Percentiles rank a stretch among this genome's conserved stretches.
phyloP scores from a whole-genome alignment of 2,329 filamentous ascomycete species.

The Fusarium sp. region DNA sequence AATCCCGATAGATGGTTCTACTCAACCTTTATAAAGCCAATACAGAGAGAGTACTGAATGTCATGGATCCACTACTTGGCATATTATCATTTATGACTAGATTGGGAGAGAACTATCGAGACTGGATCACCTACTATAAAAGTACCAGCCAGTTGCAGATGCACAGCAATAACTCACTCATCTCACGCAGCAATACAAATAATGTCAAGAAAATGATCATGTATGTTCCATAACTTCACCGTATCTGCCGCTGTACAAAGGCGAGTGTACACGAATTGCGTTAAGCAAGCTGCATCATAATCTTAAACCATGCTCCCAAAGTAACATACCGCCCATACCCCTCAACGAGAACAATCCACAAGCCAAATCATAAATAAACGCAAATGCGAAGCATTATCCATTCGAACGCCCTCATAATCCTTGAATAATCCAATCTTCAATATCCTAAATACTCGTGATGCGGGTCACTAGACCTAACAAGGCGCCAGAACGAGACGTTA shows the following conservation, averaged over 20 bases:
- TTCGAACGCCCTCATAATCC: slow-evolving; percentile 40
- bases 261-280: background rate
- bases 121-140: background rate
- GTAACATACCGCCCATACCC: slow-evolving; percentile 40
- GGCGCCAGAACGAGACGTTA: slow-evolving; percentile 32
- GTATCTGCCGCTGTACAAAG: background rate
- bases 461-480: slow-evolving; percentile 32
- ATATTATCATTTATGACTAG: background rate
- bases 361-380: slow-evolving; percentile 23
- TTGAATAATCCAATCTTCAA: slow-evolving; percentile 21
- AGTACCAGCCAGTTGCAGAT: background rate
- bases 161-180: background rate
- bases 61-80: background rate
- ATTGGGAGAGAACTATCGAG: no score
- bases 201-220: slow-evolving; percentile 1
- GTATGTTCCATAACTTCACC: slow-evolving; percentile 14
- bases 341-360: slow-evolving; percentile 22
- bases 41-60: no score
- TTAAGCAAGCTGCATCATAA: slow-evolving; percentile 31
- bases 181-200: background rate
- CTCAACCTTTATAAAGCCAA: background rate
- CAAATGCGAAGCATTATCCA: slow-evolving; percentile 18
- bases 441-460: slow-evolving; percentile 21
- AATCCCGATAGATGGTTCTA: background rate
- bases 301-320: slow-evolving; percentile 41